Evolutionary conservation across 2,329 filamentous ascomycete species (phyloP).

Genomic region (Fonsecaea monophora): DNA sequence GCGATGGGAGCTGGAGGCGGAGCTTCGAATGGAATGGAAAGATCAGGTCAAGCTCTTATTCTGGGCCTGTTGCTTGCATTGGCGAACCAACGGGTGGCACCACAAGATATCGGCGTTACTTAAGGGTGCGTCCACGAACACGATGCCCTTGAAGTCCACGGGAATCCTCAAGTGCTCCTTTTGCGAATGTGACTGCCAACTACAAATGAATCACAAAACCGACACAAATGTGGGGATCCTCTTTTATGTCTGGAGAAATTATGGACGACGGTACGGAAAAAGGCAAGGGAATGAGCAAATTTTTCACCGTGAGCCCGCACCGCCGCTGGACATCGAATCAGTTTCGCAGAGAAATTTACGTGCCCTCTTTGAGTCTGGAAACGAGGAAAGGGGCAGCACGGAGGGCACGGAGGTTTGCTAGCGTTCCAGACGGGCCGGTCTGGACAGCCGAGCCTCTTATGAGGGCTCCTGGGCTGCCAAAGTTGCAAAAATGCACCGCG

Average conservation of each 20-base stretch:
- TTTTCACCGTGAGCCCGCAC: slow-evolving; percentile 12
- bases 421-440: slow-evolving; percentile 11
- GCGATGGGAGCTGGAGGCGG: slow-evolving; percentile 15
- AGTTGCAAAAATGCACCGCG: neutral
- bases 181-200: slow-evolving; percentile 10
- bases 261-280: slow-evolving; percentile 11
- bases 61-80: slow-evolving; percentile 10
- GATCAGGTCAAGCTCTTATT: neutral
- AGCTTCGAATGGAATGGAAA: slow-evolving; percentile 5
- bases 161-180: slow-evolving; percentile 13
- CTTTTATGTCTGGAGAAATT: slow-evolving; percentile 12
- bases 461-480: neutral
- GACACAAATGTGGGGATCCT: slow-evolving; percentile 2
- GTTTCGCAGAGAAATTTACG: slow-evolving; percentile 12
- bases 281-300: slow-evolving; percentile 16
- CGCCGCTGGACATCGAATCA: slow-evolving; percentile 14
- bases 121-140: slow-evolving; percentile 11
- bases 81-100: slow-evolving; percentile 3
- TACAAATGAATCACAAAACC: slow-evolving; percentile 15
- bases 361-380: slow-evolving; percentile 12
- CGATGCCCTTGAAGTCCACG: slow-evolving; percentile 9
- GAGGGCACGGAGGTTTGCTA: slow-evolving; percentile 15
- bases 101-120: slow-evolving; percentile 12
- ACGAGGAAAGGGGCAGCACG: slow-evolving; percentile 12
- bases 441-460: neutral